Percentiles rank a stretch among this genome's conserved stretches.
Conservation (phyloP, 805 yeast species). For the Yarrowia sp. region DNA sequence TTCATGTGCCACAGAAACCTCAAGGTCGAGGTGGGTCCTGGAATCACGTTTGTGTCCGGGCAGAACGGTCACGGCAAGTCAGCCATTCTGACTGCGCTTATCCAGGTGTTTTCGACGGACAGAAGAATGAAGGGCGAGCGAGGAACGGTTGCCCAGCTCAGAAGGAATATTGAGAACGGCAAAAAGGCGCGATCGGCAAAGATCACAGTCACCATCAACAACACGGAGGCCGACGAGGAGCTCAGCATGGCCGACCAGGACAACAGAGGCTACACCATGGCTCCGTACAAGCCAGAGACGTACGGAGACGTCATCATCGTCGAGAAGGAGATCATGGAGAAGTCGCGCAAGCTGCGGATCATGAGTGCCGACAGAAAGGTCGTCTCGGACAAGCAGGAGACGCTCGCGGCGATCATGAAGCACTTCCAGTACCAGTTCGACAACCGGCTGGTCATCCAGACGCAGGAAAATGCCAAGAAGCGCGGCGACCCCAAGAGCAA, state of each 20-base stretch:
- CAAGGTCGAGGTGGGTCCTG: constrained; percentile 69
- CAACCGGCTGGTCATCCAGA: constrained; percentile 87
- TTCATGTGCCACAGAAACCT: constrained; percentile 46
- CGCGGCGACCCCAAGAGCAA: constrained; percentile 69
- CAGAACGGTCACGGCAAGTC: constrained; percentile 89
- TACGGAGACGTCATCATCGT: constrained; percentile 70
- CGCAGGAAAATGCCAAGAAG: constrained; percentile 91
- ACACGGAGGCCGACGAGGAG: constrained; percentile 45
- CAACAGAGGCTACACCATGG: constrained; percentile 35
- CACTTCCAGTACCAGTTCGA: constrained; percentile 75
- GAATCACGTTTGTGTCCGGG: constrained; percentile 83
- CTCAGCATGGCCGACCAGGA: constrained; percentile 40
- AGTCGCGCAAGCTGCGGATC: constrained; percentile 53
- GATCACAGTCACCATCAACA: constrained; percentile 56
- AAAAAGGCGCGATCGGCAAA: constrained; percentile 68
- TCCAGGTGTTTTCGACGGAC: constrained; percentile 77
- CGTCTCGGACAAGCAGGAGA: constrained; percentile 59
- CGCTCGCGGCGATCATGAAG: constrained; percentile 63
- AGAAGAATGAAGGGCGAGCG: constrained; percentile 84
- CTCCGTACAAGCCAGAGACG: constrained; percentile 58
- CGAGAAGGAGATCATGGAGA: constrained; percentile 63
- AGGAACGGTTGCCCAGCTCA: constrained; percentile 51
- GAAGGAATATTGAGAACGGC: constrained; percentile 67
- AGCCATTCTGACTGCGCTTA: constrained; percentile 82
- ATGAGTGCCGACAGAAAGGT: constrained; percentile 51